Evolutionary conservation across 495 filamentous ascomycete genomes (phyloP), one percentile per base, ranked within the genome.

Genomic region (Trichocladium uniseriatum): DNA sequence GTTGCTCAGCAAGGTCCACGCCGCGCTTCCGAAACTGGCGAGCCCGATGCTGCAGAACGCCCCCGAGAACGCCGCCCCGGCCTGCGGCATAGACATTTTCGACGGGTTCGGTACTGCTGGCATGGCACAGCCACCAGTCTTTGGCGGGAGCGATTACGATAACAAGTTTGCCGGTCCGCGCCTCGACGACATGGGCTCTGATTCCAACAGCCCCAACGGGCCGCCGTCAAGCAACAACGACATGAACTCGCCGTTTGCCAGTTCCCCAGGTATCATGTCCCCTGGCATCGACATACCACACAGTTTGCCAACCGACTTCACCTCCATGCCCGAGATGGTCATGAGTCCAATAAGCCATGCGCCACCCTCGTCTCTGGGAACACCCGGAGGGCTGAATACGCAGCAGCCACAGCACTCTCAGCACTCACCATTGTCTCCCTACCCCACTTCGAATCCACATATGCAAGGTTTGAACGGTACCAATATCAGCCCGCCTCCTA

Each of bases 1-100:
- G 8, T 69, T 92, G 0, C 60, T 88, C 22, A 72, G 74, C 55
- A 89, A 86, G 55, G 78, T 88, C 22, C 71, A 79, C 41, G 80
- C 85, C 22, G 74, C 77, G 15, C 67, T 89, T 6, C 82, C 84
- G 5, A 69, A 68, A 2, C 73, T 84, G 40, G 66, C 74, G 8
- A 72, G 70, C 37, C 72, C 78, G 0, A 74, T 81, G 60, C 70
- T 79, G 5, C 70, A 73, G 55, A 69, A 72, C 37, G 73, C 71
- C 0, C 76, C 76, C 1, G 73, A 78, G 22, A 71, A 62, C 21
- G 21, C 52, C n/a, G n/a, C n/a, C n/a, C n/a, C n/a, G 2, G 43
- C 63, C 21, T 60, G 54, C 48, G 70, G 71, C 32, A 68, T 78
- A n/a, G 76, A 79, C 39, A 72, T 78, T 19, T 79, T 79, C 41